Evolutionary conservation across 2,329 filamentous ascomycete genomes (phyloP), one percentile per base, ranked within the genome.

Genomic region (Helotiales sp.): DNA sequence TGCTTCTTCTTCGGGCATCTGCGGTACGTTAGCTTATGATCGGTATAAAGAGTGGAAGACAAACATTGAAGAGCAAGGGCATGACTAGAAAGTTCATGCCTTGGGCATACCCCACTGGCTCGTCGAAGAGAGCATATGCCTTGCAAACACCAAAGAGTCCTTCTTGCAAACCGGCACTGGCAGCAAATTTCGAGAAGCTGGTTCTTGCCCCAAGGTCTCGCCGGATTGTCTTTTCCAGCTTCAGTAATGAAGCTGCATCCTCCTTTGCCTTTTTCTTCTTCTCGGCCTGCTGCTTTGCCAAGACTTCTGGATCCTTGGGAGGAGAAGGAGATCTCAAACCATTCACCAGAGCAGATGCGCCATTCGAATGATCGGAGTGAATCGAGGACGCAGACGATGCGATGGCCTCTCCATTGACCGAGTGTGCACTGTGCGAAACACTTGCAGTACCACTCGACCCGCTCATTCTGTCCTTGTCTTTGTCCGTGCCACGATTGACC

Each of bases 41-140:
- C 15, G 12, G 1, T 17, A 22, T 2, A 19, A 15, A 55, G 25
- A 19, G 24, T 9, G 27, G 40, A 52, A 40, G 15, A 73, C 86
- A 79, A 76, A 90, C 87, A 72, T 97, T 98, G 77, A 99, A 97
- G 1, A 99, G 79, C 17, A 99, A 74, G 24, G 96, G 95, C 92
- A 98, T 98, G 49, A 92, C 90, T 59, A 99, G 85, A 70, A 99
- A 99, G 71, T 98, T 99, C 90, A 99, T 97, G 70, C 95, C 95
- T 74, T 99, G 95, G 0, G 96, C 93, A 73, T 99, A 99, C 30
- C 95, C 93, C 33, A 99, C 95, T 7, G 82, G 89, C 69, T 96
- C 92, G 69, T 99, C 95, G 67, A 93, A 98, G 29, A 99, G 79
- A 13, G 95, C 95, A 75, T 99, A 99, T 1, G 95, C 93, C 74